These are phyloP conservation scores for Lactarius trivialis DNA, from an alignment of 768 basidiomycete genomes.

Conservation along the genomic window DNA sequence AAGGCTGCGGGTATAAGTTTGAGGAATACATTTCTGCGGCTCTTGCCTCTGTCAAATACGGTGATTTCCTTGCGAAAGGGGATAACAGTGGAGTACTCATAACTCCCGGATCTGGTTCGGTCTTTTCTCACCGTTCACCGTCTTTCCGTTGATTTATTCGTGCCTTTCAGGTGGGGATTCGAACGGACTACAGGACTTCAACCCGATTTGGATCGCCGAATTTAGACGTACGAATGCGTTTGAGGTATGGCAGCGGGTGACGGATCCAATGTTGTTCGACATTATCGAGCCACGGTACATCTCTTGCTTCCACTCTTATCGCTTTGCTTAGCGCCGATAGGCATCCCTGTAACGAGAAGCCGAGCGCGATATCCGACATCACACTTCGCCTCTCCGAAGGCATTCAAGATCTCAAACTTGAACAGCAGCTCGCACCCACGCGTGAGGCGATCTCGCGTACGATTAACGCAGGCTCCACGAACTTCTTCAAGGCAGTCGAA, in stretches of 20 bases:
- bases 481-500: conserved; percentile 85
- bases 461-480: conserved; percentile 63
- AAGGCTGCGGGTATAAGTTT: conserved; percentile 41
- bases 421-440: conserved; percentile 90
- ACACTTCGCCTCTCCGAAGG: conserved; percentile 89
- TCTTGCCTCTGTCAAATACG: conserved; percentile 83
- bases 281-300: conserved; percentile 85
- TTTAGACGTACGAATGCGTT: conserved; percentile 86
- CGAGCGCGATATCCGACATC: conserved; percentile 84
- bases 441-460: conserved; percentile 83
- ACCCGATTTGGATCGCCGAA: conserved; percentile 78
- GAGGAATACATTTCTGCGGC: conserved; percentile 93
- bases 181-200: conserved; percentile 72
- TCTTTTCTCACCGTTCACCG: not conserved
- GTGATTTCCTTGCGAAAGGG: conserved; percentile 72
- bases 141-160: not conserved
- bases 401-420: conserved; percentile 86
- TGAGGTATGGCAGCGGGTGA: conserved; percentile 83
- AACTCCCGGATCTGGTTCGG: conserved; percentile 50
- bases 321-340: conserved; percentile 33
- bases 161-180: conserved; percentile 42
- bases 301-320: conserved; percentile 1
- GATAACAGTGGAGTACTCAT: conserved; percentile 59
- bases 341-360: conserved; percentile 90
- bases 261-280: conserved; percentile 91